Evolutionary conservation across 129 eudicot species (phyloP).

Genomic region (Flaveria sonorensis): DNA sequence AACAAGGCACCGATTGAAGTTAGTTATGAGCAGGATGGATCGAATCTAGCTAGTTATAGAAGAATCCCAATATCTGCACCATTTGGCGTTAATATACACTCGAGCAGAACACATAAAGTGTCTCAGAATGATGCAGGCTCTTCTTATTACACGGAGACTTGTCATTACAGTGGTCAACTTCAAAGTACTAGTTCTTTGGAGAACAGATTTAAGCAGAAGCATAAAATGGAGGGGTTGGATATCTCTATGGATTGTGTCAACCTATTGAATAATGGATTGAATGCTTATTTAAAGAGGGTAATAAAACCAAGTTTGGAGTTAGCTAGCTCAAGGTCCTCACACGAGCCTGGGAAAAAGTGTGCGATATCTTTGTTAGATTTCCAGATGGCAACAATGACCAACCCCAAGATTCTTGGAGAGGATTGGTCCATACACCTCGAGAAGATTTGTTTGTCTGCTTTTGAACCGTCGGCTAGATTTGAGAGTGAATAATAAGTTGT

Average conservation of each 20-base stretch:
- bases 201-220: slow-evolving; percentile 64
- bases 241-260: slow-evolving; percentile 63
- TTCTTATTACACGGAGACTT: slow-evolving; percentile 38
- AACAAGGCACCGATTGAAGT: too few relatives aligned
- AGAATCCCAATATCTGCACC: slow-evolving; percentile 81
- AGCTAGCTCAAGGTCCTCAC: slow-evolving; percentile 46
- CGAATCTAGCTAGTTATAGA: slow-evolving; percentile 43
- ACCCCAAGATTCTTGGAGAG: slow-evolving; percentile 71
- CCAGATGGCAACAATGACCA: slow-evolving; percentile 60
- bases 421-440: slow-evolving; percentile 70
- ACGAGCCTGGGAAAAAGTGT: slow-evolving; percentile 19
- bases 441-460: slow-evolving; percentile 45
- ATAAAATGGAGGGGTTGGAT: slow-evolving; percentile 51
- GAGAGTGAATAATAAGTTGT: slow-evolving; percentile 29
- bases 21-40: too few relatives aligned
- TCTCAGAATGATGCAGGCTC: slow-evolving; percentile 31
- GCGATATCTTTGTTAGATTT: slow-evolving; percentile 60
- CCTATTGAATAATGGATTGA: slow-evolving; percentile 62
- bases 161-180: slow-evolving; percentile 49
- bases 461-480: slow-evolving; percentile 29
- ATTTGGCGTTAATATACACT: slow-evolving; percentile 54
- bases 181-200: slow-evolving; percentile 53
- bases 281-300: slow-evolving; percentile 54
- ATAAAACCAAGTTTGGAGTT: slow-evolving; percentile 55
- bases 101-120: slow-evolving; percentile 48